Base-by-base conservation (phyloP, 2,329 filamentous ascomycete genomes). In the Colletotrichum chrysophilum region DNA sequence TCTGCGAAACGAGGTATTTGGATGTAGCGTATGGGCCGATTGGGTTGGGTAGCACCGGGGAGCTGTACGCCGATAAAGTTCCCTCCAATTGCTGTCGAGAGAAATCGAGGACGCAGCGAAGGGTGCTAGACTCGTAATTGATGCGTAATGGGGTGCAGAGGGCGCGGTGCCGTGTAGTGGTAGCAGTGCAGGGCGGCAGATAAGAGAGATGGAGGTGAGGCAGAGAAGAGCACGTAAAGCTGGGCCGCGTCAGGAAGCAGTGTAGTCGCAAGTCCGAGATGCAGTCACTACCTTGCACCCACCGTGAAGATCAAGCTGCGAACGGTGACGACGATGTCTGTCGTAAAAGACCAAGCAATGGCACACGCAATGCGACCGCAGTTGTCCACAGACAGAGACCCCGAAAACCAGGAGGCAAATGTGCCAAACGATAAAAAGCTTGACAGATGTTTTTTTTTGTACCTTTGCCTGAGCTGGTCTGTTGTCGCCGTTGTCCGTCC, bases 91-190 rank as follows among this genome's bases (percentile, higher is more conserved):
- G n/a, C n/a, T 69, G 65, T 72, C 36, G 72, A 55, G 34, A 66
- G 52, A 66, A 30, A 58, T 30, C 13, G 61, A 38, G 34, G 26
- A 67, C 30, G 30, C 30, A 13, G 16, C 26, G 64, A 55, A 74
- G 66, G n/a, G 48, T 56, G 34, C 43, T 65, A 72, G 76, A 76
- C 74, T 79, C 77, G 79, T 80, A 78, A 80, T 75, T 70, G 77
- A 78, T 64, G 77, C 78, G 79, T 78, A 77, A 79, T 60, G 18
- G 56, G 18, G 21, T n/a, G 26, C 14, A 58, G 24, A 18, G 28
- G 36, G 56, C 30, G 55, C 7, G 18, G 56, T 58, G 43, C 43
- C n/a, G 43, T 52, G 43, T 21, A 21, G 43, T 21, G 43, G 43
- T 52, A 52, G n/a, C 43, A 30, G 48, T 18, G 56, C 26, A 70